A percentile compares a stretch with the other conserved stretches of the same genome.
These are phyloP conservation scores for Quercus alba DNA, from an alignment of 306 rosid genomes.

Conservation along the genomic window DNA sequence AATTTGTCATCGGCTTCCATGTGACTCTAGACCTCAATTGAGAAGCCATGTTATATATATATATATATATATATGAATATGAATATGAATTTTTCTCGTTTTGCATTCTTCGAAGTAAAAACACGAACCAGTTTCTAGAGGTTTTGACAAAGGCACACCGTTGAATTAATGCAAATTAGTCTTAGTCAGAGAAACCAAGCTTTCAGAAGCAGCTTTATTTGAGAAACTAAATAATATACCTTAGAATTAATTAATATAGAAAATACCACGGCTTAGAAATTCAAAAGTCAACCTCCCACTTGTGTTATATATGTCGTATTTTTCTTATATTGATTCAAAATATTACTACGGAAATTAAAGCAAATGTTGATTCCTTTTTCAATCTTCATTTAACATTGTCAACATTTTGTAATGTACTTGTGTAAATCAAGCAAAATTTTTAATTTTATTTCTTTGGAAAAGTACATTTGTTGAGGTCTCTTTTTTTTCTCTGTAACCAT, in stretches of 20 bases:
- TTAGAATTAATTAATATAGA: neutral
- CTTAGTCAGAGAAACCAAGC: neutral
- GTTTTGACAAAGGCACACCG: neutral
- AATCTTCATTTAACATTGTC: neutral
- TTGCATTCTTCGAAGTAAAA: no score
- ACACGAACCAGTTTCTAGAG: neutral
- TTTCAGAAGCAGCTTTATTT: neutral
- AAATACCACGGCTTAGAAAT: neutral
- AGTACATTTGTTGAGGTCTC: no score
- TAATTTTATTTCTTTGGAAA: no score
- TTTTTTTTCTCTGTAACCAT: no score
- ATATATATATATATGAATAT: no score
- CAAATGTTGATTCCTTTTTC: neutral
- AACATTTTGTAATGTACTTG: neutral
- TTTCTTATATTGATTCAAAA: neutral
- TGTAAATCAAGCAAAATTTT: no score
- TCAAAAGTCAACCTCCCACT: neutral
- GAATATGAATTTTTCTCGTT: no score
- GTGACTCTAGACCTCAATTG: no score
- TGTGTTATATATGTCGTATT: no score
- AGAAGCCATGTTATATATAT: no score
- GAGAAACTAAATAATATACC: neutral
- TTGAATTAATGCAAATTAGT: neutral
- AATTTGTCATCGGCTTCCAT: no score
- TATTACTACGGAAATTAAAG: neutral